Evolutionary conservation across 768 basidiomycete species (phyloP).

Genomic region (Boletus eberwhitei): DNA sequence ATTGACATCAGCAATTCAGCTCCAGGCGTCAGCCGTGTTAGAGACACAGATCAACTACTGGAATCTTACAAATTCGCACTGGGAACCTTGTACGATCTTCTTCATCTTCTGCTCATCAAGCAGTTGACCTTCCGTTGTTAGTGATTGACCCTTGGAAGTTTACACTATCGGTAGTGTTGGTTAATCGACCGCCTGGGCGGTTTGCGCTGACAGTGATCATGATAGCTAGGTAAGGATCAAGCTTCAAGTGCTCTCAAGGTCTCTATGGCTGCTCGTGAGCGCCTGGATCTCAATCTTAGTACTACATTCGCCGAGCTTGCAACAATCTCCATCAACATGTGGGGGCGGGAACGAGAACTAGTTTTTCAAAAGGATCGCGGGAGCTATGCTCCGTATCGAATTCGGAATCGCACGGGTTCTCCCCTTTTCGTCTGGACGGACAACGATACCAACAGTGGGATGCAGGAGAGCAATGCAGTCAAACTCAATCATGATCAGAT

Average conservation of each 20-base stretch:
- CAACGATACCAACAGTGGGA: slow-evolving; percentile 48
- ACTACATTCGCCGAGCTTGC: slow-evolving; percentile 87
- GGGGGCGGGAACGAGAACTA: slow-evolving; percentile 70
- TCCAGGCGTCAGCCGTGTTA: slow-evolving; percentile 80
- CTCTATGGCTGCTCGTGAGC: slow-evolving; percentile 68
- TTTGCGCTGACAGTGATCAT: slow-evolving; percentile 9
- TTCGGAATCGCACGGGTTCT: slow-evolving; percentile 89
- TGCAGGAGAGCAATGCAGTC: slow-evolving; percentile 48
- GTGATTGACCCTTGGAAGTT: slow-evolving; percentile 98
- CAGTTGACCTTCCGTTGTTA: slow-evolving; percentile 28
- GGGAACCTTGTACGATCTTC: slow-evolving; percentile 77
- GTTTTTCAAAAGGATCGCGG: slow-evolving; percentile 78
- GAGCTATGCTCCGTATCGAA: slow-evolving; percentile 88
- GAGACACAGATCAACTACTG: slow-evolving; percentile 88
- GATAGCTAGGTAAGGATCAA: slow-evolving; percentile 53
- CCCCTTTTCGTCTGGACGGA: slow-evolving; percentile 85
- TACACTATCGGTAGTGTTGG: slow-evolving; percentile 53
- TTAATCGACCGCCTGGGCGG: neutral
- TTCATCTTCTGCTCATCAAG: neutral
- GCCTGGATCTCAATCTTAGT: slow-evolving; percentile 88
- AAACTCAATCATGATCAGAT: slow-evolving; percentile 71
- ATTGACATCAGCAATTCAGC: slow-evolving; percentile 39
- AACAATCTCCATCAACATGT: slow-evolving; percentile 66
- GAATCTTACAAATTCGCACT: slow-evolving; percentile 96
- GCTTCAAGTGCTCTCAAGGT: slow-evolving; percentile 51